Evolutionary conservation across 148 eudicot species (phyloP).

Genomic region (Camellia granthamiana): DNA sequence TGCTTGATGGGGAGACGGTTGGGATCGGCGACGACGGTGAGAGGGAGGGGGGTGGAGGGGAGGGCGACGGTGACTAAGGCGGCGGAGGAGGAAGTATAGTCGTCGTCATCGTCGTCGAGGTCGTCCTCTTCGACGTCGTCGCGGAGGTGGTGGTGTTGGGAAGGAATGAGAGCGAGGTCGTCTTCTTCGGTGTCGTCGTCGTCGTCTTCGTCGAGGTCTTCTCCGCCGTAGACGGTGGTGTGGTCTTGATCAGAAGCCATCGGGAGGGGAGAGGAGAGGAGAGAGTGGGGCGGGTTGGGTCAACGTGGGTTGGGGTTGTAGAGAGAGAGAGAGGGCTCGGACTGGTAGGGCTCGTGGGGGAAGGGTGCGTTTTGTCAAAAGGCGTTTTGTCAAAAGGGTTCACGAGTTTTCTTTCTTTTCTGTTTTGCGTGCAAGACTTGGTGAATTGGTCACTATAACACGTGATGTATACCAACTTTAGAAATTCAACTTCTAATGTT

Average conservation of each 20-base stretch:
- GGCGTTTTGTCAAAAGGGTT: not conserved
- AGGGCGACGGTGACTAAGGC: constrained; percentile 21
- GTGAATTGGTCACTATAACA: not conserved
- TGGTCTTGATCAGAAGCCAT: constrained; percentile 36
- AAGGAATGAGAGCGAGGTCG: not conserved
- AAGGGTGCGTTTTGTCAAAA: not conserved
- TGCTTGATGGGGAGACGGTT: constrained; percentile 29
- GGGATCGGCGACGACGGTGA: constrained; percentile 19
- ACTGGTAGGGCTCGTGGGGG: not conserved
- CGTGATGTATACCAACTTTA: no score
- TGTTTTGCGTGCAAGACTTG: not conserved
- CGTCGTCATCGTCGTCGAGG: constrained; percentile 24
- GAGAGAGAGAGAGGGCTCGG: constrained; percentile 9
- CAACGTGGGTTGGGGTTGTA: not conserved
- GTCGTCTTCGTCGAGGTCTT: constrained; percentile 52
- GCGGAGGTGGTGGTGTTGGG: constrained; percentile 27
- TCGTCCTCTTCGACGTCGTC: constrained; percentile 22
- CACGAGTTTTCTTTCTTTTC: not conserved
- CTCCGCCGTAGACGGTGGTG: constrained; percentile 33
- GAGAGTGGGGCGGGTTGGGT: no score
- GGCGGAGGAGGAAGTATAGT: constrained; percentile 31
- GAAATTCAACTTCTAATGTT: no score
- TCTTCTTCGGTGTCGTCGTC: constrained; percentile 32
- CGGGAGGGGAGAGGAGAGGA: not conserved
- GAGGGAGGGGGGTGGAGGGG: constrained; percentile 20